Base-by-base conservation (phyloP, 1,139 yeast genomes). In the Debaryomyces singareniensis region DNA sequence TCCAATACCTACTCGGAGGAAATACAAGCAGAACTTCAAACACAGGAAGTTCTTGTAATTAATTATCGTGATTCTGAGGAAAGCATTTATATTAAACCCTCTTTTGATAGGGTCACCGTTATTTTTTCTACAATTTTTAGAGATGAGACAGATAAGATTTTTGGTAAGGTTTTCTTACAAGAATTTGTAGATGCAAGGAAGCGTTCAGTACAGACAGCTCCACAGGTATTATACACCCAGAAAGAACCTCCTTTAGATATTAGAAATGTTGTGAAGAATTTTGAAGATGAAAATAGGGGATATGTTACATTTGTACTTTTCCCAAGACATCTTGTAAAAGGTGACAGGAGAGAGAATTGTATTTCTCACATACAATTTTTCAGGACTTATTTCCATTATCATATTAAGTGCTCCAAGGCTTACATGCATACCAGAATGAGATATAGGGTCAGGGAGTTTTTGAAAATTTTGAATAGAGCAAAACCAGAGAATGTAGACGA, bases 341-440 rank as follows among this genome's bases (percentile, higher is more conserved):
- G 71, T 5, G 86, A 81, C 41, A 77, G 85, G 44, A 73, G 86
- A 51, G 89, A 87, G 49, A 80, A 76, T 52, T 79, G 94, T 49
- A 85, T 86, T 44, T 78, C 93, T 24, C 95, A 85, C 56, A 83
- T 91, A 48, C 89, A 87, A 53, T 70, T 85, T 40, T 93, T 91
- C 64, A 74, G 99, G 60, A 93, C 87, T 54, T 91, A 89, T 61
- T 89, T 91, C 81, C 98, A 91, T 58, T 91, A 89, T 61, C 99
- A 91, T 55, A 91, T 91, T 65, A 91, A 91, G 62, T 89, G 96
- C 57, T 87, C 96, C 38, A 91, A 91, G 69, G 97, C 98, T 24
- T 93, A 85, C 64, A 80, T 91, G 83, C 99, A 91, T 61, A 86
- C 96, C 35, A 78, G 99, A 69, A 91, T 91, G 98, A 78, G 99